Conservation (phyloP, 495 filamentous ascomycete species). For the Clavariopsis aquatica region DNA sequence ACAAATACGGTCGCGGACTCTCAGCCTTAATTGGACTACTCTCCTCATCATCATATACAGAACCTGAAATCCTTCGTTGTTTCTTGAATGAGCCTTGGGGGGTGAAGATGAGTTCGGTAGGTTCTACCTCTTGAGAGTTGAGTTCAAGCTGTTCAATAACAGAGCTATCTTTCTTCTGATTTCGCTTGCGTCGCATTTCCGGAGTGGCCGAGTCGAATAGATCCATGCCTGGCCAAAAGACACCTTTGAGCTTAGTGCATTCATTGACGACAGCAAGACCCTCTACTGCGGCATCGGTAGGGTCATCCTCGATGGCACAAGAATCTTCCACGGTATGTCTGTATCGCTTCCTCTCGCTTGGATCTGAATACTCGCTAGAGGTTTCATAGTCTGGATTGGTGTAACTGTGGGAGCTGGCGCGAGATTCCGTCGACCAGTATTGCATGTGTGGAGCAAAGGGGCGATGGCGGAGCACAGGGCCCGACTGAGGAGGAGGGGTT, state of each 20-base stretch:
- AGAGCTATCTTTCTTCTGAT: constrained; percentile 79
- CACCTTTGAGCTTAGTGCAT: constrained; percentile 66
- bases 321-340: constrained; percentile 25
- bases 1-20: constrained; percentile 25
- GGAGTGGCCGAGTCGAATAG: constrained; percentile 82
- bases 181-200: constrained; percentile 75
- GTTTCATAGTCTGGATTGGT: constrained; percentile 38
- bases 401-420: constrained; percentile 31
- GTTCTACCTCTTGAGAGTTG: constrained; percentile 67
- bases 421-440: constrained; percentile 33
- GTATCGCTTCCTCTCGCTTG: constrained; percentile 24
- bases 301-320: constrained; percentile 34
- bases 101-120: constrained; percentile 68
- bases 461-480: constrained; percentile 35
- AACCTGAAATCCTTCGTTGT: constrained; percentile 58
- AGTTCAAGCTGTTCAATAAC: constrained; percentile 69
- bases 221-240: constrained; percentile 81
- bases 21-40: constrained; percentile 36
- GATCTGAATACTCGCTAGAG: constrained; percentile 34
- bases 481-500: constrained; percentile 29
- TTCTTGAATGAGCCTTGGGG: constrained; percentile 57
- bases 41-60: constrained; percentile 39
- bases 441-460: constrained; percentile 46
- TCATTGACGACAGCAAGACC: constrained; percentile 40
- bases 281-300: constrained; percentile 27